Evolutionary conservation across 2,329 filamentous ascomycete genomes (phyloP).

Genomic region (Colletotrichum sp.): DNA sequence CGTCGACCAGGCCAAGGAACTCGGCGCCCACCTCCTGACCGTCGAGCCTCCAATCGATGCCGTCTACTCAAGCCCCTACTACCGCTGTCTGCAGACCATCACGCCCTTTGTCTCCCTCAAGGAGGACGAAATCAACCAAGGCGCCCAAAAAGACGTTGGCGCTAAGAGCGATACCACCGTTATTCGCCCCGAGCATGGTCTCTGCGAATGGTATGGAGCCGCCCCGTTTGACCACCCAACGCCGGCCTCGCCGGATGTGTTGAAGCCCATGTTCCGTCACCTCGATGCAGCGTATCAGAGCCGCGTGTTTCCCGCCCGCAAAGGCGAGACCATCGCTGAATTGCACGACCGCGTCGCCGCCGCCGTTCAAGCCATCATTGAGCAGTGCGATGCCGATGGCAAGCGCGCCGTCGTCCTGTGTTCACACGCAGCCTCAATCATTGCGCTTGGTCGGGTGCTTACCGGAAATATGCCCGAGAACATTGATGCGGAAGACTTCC

Average conservation of each 20-base stretch:
- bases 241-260: conserved; percentile 67
- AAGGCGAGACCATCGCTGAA: conserved; percentile 80
- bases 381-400: conserved; percentile 73
- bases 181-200: conserved; percentile 61
- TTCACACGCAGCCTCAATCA: conserved; percentile 88
- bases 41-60: conserved; percentile 72
- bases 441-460: conserved; percentile 81
- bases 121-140: conserved; percentile 24
- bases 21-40: conserved; percentile 68
- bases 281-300: conserved; percentile 64
- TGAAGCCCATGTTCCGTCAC: conserved; percentile 73
- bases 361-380: conserved; percentile 73
- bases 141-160: neutral
- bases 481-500: conserved; percentile 78
- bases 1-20: conserved; percentile 80
- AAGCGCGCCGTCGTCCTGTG: conserved; percentile 78
- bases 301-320: conserved; percentile 69
- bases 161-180: conserved; percentile 29
- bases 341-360: conserved; percentile 82
- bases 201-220: conserved; percentile 90
- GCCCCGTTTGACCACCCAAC: conserved; percentile 86
- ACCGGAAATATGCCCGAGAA: conserved; percentile 79
- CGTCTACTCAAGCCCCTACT: conserved; percentile 87
- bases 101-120: conserved; percentile 66
- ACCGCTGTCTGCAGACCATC: conserved; percentile 86